These are phyloP conservation scores for Isabelozyma pseudorhagii DNA, from an alignment of 805 yeast genomes.

Conservation along the genomic window DNA sequence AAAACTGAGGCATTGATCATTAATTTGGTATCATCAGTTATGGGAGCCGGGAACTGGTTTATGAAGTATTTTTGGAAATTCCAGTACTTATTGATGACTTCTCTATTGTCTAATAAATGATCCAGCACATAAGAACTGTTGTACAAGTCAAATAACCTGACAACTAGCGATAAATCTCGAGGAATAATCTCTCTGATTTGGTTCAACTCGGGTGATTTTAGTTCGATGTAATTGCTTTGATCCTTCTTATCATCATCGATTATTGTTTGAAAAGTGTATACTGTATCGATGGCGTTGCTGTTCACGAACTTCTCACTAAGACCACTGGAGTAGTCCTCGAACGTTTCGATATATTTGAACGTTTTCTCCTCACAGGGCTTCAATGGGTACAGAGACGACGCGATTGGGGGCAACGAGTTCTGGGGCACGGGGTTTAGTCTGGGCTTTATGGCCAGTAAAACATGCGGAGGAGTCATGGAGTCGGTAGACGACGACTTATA, in stretches of 20 bases:
- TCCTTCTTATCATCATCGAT: not conserved
- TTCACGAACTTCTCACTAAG: not conserved
- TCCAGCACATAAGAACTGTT: not conserved
- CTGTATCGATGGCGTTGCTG: not conserved
- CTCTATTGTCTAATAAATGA: not conserved
- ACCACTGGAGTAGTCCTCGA: not conserved
- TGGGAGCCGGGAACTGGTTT: not conserved
- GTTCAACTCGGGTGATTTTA: not conserved
- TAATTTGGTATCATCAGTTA: not conserved
- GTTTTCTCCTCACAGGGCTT: not conserved
- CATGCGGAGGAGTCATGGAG: not conserved
- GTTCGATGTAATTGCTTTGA: not conserved
- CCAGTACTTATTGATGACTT: not conserved
- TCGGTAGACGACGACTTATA: not conserved
- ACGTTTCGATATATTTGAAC: not conserved
- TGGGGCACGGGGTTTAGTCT: not conserved
- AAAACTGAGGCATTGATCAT: conserved; percentile 7
- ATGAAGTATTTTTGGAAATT: not conserved
- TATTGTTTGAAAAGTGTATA: not conserved
- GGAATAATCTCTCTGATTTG: not conserved
- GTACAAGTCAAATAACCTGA: not conserved
- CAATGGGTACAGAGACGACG: too few relatives aligned
- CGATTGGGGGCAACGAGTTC: not conserved
- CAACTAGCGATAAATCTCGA: not conserved
- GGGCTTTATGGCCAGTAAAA: not conserved